Percentiles rank a stretch among this genome's conserved stretches.
Evolutionary conservation across 192 early-diverging fungal genomes (phyloP).

Genomic region (Lobulomyces angularis): DNA sequence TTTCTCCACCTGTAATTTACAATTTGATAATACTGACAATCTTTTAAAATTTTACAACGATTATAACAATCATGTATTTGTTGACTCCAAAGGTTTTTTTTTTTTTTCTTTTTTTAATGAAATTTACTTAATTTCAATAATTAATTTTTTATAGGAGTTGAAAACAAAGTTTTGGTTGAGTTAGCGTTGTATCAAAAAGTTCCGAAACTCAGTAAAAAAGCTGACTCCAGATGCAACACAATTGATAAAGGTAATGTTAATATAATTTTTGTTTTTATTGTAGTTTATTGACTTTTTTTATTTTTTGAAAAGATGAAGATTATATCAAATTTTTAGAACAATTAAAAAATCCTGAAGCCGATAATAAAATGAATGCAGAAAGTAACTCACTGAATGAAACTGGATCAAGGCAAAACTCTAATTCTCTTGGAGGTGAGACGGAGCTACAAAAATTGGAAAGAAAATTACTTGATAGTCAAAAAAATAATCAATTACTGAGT

Average conservation of each 20-base stretch:
- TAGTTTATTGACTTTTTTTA: neutral
- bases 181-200: constrained; percentile 66
- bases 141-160: constrained; percentile 45
- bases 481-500: no score
- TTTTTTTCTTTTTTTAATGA: neutral
- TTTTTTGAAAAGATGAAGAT: constrained; percentile 45
- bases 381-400: no score
- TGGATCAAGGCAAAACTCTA: no score
- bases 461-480: no score
- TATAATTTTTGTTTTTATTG: neutral
- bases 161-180: constrained; percentile 62
- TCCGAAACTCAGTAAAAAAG: constrained; percentile 50
- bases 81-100: constrained; percentile 43
- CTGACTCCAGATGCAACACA: constrained; percentile 59
- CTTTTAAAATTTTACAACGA: constrained; percentile 58
- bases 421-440: no score
- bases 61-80: constrained; percentile 67
- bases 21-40: constrained; percentile 54
- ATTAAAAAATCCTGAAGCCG: constrained; percentile 29
- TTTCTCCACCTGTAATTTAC: constrained; percentile 63
- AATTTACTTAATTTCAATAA: constrained; percentile 11
- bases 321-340: constrained; percentile 62
- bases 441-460: no score
- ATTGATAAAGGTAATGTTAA: constrained; percentile 51
- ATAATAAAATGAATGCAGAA: neutral